A percentile compares a stretch with the other conserved stretches of the same genome.
Conservation (phyloP, 31 red algal species). For the Bonnemaisonia californica region DNA sequence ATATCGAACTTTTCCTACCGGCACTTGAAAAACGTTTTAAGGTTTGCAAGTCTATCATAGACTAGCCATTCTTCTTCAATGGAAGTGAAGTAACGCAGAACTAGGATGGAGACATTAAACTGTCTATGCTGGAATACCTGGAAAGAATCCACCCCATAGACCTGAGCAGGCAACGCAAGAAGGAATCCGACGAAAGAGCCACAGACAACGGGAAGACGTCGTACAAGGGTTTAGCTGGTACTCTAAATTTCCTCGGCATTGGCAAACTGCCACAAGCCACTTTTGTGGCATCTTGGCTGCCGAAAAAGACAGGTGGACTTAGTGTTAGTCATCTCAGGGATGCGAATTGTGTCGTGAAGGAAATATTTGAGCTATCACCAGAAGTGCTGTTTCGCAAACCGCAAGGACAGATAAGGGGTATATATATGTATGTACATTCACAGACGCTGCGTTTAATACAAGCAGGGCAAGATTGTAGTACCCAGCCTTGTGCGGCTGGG, state of each 20-base stretch:
- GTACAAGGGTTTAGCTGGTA: constrained; percentile 5
- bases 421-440: constrained; percentile 10
- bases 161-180: neutral
- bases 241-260: neutral
- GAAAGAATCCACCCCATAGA: neutral
- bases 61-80: neutral
- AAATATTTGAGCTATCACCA: neutral
- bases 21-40: neutral
- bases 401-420: no score
- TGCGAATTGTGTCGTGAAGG: neutral
- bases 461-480: no score
- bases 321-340: neutral
- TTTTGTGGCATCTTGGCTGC: neutral
- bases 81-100: neutral
- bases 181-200: neutral
- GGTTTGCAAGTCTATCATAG: neutral
- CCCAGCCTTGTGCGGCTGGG: no score
- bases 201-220: neutral
- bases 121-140: constrained; percentile 11
- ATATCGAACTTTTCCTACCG: constrained; percentile 3
- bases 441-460: constrained; percentile 31
- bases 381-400: neutral
- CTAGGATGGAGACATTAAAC: neutral
- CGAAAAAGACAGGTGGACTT: neutral
- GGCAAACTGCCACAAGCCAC: constrained; percentile 16